Conservation (phyloP, 2,329 filamentous ascomycete species). For the Cordyceps tenuipes region DNA sequence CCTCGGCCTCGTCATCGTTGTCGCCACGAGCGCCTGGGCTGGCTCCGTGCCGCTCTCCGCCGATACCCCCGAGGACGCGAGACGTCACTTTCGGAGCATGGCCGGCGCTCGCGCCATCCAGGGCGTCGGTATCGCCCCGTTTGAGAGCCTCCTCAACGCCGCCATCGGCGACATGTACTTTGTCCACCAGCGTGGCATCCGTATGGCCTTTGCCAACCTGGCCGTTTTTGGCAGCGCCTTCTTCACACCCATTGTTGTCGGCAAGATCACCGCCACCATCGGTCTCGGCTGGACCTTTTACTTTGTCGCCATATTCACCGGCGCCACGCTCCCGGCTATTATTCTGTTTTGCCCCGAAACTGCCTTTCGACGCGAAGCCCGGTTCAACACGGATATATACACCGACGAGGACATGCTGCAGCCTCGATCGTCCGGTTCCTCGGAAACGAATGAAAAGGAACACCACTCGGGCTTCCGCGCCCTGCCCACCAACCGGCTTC, state of each 20-base stretch:
- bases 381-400: slow-evolving; percentile 61
- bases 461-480: slow-evolving; percentile 20
- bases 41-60: slow-evolving; percentile 41
- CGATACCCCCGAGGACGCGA: background rate
- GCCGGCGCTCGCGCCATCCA: slow-evolving; percentile 76
- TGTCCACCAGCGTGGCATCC: slow-evolving; percentile 72
- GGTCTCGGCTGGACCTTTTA: slow-evolving; percentile 88
- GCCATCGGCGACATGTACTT: slow-evolving; percentile 85
- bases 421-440: background rate
- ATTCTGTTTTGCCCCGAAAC: slow-evolving; percentile 81
- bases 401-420: slow-evolving; percentile 24
- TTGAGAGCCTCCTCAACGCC: slow-evolving; percentile 83
- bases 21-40: slow-evolving; percentile 70
- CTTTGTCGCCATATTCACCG: slow-evolving; percentile 77
- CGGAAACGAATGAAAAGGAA: slow-evolving; percentile 7
- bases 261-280: slow-evolving; percentile 68
- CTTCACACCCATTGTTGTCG: slow-evolving; percentile 79
- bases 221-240: slow-evolving; percentile 50
- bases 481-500: slow-evolving; percentile 24
- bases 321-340: slow-evolving; percentile 58
- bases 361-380: slow-evolving; percentile 58
- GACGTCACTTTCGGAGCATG: slow-evolving; percentile 54
- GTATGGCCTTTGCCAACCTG: slow-evolving; percentile 72
- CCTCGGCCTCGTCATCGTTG: slow-evolving; percentile 63
- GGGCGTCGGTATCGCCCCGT: slow-evolving; percentile 78